Base-by-base conservation (phyloP, 1,284 basidiomycete species). In the Tilletia walkeri region DNA sequence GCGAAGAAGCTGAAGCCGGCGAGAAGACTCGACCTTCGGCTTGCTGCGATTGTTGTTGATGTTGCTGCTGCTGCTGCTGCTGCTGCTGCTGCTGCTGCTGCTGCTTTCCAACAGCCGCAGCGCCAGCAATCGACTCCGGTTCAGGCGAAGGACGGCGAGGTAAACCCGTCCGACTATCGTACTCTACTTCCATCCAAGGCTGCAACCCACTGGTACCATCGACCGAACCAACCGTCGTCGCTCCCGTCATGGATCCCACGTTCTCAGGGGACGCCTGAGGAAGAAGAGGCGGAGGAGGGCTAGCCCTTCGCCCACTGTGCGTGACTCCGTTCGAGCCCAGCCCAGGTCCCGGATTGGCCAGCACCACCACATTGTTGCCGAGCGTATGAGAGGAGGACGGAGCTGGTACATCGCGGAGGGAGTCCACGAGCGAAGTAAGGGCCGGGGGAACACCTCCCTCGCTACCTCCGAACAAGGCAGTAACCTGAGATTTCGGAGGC, bases 101-200 rank as follows among this genome's bases (percentile, higher is more conserved):
- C 50, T 53, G 12, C 50, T 18, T 14, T 14, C 9, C 41, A 7
- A 7, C 41, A 7, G 50, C 18, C 50, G 16, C 50, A 9, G 50
- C 18, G 6, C 6, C 50, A 2, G 50, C 18, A 10, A n/a, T 24
- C 16, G 50, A 24, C 50, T 53, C 50, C 16, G 50, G 50, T 24
- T 53, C 50, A 53, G 50, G 50, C 50, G 56, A 61, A 34, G 56
- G 24, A 5, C 56, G 56, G 9, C 56, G 16, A n/a, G 56, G 56
- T 36, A 61, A 38, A 9, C 56, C 56, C 36, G 56, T 61, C 56
- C 56, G 56, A 16, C 5, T 18, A 61, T 61, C 56, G 30, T 20
- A 61, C 24, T 9, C 36, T 30, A 61, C 6, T 18, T 4, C 50
- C 18, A 18, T 53, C 50, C 50, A 53, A 45, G 41, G 41, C 14